Base-by-base conservation (phyloP, 768 basidiomycete genomes). In the Daedaleopsis sinensis region DNA sequence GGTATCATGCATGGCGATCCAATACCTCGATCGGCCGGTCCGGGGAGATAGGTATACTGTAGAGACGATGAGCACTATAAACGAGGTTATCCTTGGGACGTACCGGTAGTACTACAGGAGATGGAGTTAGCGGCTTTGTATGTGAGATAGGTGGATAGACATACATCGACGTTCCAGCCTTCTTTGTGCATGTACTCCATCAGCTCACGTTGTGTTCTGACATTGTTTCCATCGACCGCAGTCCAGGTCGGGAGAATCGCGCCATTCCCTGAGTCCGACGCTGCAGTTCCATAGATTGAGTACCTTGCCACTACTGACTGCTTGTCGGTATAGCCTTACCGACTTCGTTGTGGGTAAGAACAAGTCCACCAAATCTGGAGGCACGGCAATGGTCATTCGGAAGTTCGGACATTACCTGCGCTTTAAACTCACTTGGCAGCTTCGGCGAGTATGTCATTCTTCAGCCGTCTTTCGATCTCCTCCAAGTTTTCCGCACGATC, bases 401-500 rank as follows among this genome's bases (percentile, higher is more conserved):
- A 12, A 48, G 23, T n/a, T 48, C 32, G 8, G 53, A 46, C 35
- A 6, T 12, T 12, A 53, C 43, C 39, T 11, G 3, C 39, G 38
- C 2, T 5, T 38, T 15, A 47, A 16, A 58, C 75, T 58, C 65
- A 91, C 90, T 87, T 85, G 54, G 78, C 73, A 10, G 91, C 86
- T 77, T 99, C 96, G 60, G 87, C 84, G 23, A 98, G 76, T 52
- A 99, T 96, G 68, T 99, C 97, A 52, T 87, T 83, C 78, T 94
- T 97, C 65, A 98, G 75, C 52, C 96, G 84, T 50, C 79, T 78
- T 74, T 96, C 97, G 58, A 98, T 96, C 0, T 88, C 94, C 71
- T 98, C 97, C 11, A 98, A 80, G 70, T 96, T 97, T 74, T 94
- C 91, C 1, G 94, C 91, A n/a, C 97, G 84, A 75, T 96, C 93